phyloP scores from a whole-genome alignment of 1,284 basidiomycete genomes.

The Ceratobasidium theobromae region DNA sequence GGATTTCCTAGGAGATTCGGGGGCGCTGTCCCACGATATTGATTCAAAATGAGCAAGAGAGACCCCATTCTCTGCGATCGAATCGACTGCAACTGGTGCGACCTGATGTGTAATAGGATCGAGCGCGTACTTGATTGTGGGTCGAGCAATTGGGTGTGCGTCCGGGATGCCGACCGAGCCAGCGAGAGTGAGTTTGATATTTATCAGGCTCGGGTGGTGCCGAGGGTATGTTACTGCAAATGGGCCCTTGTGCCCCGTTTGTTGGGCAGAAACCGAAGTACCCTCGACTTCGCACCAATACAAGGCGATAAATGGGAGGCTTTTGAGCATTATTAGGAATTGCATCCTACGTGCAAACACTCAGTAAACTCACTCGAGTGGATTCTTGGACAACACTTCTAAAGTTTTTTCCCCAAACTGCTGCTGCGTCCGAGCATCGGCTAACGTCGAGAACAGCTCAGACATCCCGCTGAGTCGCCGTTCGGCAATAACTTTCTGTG shows the following conservation, averaged over 20 bases:
- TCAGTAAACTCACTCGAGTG: slow-evolving; percentile 9
- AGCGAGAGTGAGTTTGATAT: slow-evolving; percentile 28
- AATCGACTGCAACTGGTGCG: neutral
- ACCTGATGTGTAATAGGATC: neutral
- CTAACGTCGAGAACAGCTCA: neutral
- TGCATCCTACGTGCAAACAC: neutral
- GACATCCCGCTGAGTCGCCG: slow-evolving; percentile 24
- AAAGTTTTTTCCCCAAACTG: slow-evolving; percentile 1
- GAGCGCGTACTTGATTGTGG: neutral
- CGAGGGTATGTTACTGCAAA: neutral
- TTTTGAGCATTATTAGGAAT: neutral
- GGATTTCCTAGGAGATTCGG: neutral
- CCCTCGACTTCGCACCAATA: slow-evolving; percentile 32
- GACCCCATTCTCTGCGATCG: too few species aligned
- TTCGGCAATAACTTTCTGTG: slow-evolving; percentile 33
- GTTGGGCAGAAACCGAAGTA: neutral
- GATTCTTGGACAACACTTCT: slow-evolving; percentile 1
- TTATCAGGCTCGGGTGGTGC: neutral
- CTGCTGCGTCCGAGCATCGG: neutral
- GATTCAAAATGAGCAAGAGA: too few species aligned
- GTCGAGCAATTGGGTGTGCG: slow-evolving; percentile 21
- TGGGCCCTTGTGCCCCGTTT: neutral
- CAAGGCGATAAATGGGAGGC: slow-evolving; percentile 20
- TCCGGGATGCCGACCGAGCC: slow-evolving; percentile 32
- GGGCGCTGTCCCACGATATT: too few species aligned